Evolutionary conservation across 257 asterid species (phyloP), one percentile per base, ranked within the genome.

Genomic region (Petunia axillaris): DNA sequence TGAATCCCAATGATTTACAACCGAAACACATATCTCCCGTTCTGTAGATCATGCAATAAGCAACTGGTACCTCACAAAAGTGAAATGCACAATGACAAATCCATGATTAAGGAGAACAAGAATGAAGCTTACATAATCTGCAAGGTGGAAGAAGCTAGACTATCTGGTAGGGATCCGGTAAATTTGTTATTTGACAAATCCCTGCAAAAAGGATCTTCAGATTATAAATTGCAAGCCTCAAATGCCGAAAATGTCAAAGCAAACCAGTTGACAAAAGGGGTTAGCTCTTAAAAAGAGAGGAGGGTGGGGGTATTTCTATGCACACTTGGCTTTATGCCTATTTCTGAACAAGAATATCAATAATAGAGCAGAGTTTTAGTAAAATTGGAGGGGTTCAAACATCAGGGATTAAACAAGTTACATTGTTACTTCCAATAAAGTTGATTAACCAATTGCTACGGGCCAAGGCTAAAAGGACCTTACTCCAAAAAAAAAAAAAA

Each of bases 141-240:
- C 91, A 96, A 83, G 74, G 85, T 86, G 53, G 99, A 85, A 44
- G 95, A 89, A 66, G 93, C 87, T 81, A 96, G 91, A 83, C 89
- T 85, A 74, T 90, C 95, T 37, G 99, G 98, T 90, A 96, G 90
- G 64, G 86, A 80, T 41, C 99, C 99, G 1, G 91, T 85, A 7
- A 96, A 80, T 86, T 87, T 92, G 87, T 96, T 96, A 43, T 89
- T 85, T 41, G 98, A 92, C 80, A 94, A 88, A 80, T 96, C 99
- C 91, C 99, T 96, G 95, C 88, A 90, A 75, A 67, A 80, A 75
- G 43, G 76, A 70, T 88, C 41, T 41, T 77, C 44, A 74, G 79
- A 48, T 38, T 39, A 77, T 11, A 38, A 80, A 57, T 57, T 60
- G 35, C 64, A 15, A 70, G 76, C 25, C 25, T 70, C 76, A 16